Evolutionary conservation across 1,284 basidiomycete species (phyloP).

Genomic region (Fomitiporia mediterranea): DNA sequence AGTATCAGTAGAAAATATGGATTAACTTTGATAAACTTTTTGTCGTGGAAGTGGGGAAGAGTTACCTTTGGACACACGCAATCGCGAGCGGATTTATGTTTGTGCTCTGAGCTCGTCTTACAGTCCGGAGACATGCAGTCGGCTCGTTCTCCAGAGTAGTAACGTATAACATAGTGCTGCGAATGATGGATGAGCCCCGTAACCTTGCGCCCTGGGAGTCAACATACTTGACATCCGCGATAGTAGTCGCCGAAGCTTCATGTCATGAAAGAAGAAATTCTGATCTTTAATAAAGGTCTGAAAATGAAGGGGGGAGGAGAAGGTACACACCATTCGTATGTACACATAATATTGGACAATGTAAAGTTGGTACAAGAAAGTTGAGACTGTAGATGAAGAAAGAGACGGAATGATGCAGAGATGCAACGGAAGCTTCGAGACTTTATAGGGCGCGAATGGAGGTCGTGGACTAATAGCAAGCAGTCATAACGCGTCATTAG

Average conservation of each 20-base stretch:
- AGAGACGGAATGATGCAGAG: background rate
- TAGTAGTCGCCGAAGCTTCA: slow-evolving; percentile 20
- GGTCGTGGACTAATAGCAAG: slow-evolving; percentile 5
- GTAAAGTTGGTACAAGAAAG: background rate
- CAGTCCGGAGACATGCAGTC: slow-evolving; percentile 49
- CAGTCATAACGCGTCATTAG: slow-evolving; percentile 12
- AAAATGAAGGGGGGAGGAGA: background rate
- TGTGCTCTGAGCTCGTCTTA: slow-evolving; percentile 51
- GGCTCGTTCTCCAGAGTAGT: slow-evolving; percentile 50
- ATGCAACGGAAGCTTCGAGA: background rate
- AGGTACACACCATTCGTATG: slow-evolving; percentile 17
- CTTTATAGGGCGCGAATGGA: background rate
- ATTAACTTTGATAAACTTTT: too few relatives aligned
- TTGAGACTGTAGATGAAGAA: background rate
- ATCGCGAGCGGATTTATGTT: slow-evolving; percentile 45
- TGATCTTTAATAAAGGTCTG: background rate
- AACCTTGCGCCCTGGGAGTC: background rate
- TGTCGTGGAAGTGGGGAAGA: too few relatives aligned
- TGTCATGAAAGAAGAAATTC: background rate
- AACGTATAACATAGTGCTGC: slow-evolving; percentile 60
- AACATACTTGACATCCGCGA: slow-evolving; percentile 19
- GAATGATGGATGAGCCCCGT: background rate
- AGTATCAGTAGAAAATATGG: background rate
- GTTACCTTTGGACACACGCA: slow-evolving; percentile 45
- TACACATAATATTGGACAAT: slow-evolving; percentile 10